Conservation (phyloP, 192 early-diverging fungal genomes). For the Hyaloraphidium curvatum region DNA sequence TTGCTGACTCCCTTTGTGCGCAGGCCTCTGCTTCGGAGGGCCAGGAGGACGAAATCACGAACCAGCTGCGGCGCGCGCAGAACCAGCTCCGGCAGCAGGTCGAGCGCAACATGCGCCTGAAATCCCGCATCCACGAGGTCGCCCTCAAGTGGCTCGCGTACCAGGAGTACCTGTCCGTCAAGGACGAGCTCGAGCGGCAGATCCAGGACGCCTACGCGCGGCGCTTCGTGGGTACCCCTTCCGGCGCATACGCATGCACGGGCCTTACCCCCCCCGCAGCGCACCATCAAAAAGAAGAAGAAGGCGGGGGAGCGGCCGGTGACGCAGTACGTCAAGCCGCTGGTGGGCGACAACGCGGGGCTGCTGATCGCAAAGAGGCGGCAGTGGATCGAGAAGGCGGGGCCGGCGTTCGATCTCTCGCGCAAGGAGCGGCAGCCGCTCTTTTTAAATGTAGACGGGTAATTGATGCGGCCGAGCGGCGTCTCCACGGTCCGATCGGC, state of each 20-base stretch:
- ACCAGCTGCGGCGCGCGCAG: slow-evolving; percentile 40
- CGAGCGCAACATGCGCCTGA: slow-evolving; percentile 43
- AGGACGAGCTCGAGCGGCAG: slow-evolving; percentile 75
- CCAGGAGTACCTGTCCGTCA: slow-evolving; percentile 70
- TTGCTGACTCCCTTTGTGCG: not conserved
- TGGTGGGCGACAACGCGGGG: not conserved
- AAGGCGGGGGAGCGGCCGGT: not conserved
- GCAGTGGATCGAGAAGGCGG: not conserved
- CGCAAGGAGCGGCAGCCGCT: no score
- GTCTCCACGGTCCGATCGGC: no score
- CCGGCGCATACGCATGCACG: not conserved
- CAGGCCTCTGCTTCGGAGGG: slow-evolving; percentile 7
- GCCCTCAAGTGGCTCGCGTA: slow-evolving; percentile 54
- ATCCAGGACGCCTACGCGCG: slow-evolving; percentile 74
- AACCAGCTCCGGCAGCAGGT: slow-evolving; percentile 49
- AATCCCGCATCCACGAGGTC: slow-evolving; percentile 38
- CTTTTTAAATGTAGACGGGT: no score
- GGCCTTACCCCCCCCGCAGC: not conserved
- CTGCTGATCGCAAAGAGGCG: not conserved
- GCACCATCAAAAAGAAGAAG: not conserved
- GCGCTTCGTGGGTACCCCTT: slow-evolving; percentile 47
- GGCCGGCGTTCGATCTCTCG: no score
- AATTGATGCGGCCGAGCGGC: no score
- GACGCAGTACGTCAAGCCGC: not conserved
- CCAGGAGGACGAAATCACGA: slow-evolving; percentile 27